Conservation (phyloP, 2,329 filamentous ascomycete genomes). For the Apiospora phragmitis region DNA sequence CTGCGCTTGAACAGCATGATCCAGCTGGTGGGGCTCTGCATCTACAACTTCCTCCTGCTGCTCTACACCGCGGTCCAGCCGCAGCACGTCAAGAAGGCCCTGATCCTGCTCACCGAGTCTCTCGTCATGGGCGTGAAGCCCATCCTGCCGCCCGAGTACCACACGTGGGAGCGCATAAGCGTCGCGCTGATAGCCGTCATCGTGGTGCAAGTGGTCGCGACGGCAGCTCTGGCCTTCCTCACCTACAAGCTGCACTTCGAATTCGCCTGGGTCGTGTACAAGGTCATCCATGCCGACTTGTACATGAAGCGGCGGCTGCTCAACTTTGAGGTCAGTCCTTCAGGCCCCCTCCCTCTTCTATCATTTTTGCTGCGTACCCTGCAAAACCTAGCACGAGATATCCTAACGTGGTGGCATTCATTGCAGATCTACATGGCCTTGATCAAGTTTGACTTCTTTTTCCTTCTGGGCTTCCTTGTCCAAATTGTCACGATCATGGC, state of each 20-base stretch:
- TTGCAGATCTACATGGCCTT: not conserved
- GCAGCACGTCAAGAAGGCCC: not conserved
- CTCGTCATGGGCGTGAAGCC: not conserved
- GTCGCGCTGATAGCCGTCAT: not conserved
- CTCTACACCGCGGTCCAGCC: not conserved
- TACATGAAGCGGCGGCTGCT: not conserved
- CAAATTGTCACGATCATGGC: not conserved
- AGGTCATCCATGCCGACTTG: conserved; percentile 3
- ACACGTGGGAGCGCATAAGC: not conserved
- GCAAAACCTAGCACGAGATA: no score
- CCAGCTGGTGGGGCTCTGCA: conserved; percentile 6
- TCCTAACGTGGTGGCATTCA: no score
- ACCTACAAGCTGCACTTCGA: conserved; percentile 10
- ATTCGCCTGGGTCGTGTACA: conserved; percentile 9
- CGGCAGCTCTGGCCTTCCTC: not conserved
- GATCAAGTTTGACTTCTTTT: conserved; percentile 9
- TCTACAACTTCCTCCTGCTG: conserved; percentile 1
- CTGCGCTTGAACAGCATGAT: conserved; percentile 8
- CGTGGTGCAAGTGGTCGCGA: not conserved
- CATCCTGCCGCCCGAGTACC: not conserved
- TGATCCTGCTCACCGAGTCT: not conserved
- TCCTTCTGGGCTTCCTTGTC: not conserved
- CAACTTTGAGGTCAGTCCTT: conserved; percentile 5
- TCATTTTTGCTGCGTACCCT: no score
- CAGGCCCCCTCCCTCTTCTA: no score